phyloP scores from a whole-genome alignment of 164 flowering plant species.

The grape (Vitis vinifera) region ASM3070453v1 NC_081810.1:2176001-2176500 shows the following conservation, averaged over 20 bases:
- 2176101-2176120: conserved; percentile 16
- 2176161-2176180: neutral
- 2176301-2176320: neutral
- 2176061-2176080: conserved; percentile 4
- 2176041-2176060: neutral
- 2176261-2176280: conserved; percentile 2
- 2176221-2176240: no score
- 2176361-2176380: no score
- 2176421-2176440: no score
- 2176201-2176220: no score
- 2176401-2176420: neutral
- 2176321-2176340: neutral
- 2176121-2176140: conserved; percentile 9
- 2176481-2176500: no score
- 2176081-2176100: conserved; percentile 10
- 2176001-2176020: neutral
- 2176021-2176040: neutral
- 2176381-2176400: neutral
- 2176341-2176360: neutral
- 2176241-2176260: conserved; percentile 11
- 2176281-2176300: neutral
- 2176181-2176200: neutral
- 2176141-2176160: neutral
- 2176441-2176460: no score
- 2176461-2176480: no score